These are phyloP conservation scores for Thraustochytrium sp. DNA, from an alignment of 352 stramenopile genomes.

Conservation along the genomic window DNA sequence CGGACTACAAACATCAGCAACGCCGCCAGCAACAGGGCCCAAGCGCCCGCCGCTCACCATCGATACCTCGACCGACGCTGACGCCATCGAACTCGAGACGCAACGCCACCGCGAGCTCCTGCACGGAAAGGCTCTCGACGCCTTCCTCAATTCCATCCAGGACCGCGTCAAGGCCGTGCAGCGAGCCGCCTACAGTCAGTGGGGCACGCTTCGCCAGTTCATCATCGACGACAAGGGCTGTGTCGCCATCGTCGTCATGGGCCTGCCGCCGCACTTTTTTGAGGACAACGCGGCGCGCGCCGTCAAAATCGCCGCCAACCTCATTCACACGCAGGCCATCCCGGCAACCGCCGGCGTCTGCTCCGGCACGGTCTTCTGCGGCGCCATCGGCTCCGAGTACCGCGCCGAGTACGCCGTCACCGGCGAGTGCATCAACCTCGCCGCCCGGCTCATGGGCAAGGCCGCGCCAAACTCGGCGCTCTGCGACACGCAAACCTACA, in stretches of 20 bases:
- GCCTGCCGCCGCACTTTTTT: constrained; percentile 68
- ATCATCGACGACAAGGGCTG: constrained; percentile 77
- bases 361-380: constrained; percentile 38
- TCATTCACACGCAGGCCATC: background rate
- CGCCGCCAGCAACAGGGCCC: too few species aligned
- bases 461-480: constrained; percentile 61
- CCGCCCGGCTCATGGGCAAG: constrained; percentile 67
- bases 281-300: constrained; percentile 64
- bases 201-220: constrained; percentile 67
- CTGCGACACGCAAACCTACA: constrained; percentile 59
- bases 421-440: constrained; percentile 71
- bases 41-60: background rate
- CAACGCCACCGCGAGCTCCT: background rate
- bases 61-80: background rate
- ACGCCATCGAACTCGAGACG: background rate
- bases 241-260: constrained; percentile 66
- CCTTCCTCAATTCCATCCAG: constrained; percentile 23
- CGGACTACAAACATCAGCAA: too few species aligned
- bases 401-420: constrained; percentile 73
- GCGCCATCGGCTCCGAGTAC: constrained; percentile 60
- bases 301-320: constrained; percentile 5
- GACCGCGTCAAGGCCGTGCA: constrained; percentile 19
- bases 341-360: background rate
- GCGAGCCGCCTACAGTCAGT: constrained; percentile 9
- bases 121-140: background rate